Percentiles rank a stretch among this genome's conserved stretches.
Evolutionary conservation across 2,329 filamentous ascomycete genomes (phyloP).

Genomic region (Fusarium siculi): DNA sequence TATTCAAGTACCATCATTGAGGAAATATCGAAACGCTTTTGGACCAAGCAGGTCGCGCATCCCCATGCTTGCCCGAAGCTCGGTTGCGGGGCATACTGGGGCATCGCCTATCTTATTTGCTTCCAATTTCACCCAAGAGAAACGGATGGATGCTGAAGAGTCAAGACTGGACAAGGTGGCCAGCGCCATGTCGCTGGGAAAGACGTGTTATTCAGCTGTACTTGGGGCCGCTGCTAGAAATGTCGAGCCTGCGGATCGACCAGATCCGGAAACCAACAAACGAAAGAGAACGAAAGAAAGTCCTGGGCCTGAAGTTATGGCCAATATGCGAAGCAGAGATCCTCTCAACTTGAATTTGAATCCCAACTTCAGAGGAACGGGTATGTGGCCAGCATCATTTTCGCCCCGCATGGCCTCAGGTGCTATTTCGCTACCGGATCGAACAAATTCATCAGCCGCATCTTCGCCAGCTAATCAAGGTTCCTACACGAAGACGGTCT

Average conservation of each 20-base stretch:
- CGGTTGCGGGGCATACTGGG: slow-evolving; percentile 54
- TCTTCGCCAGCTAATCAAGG: slow-evolving; percentile 46
- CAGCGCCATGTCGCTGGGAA: slow-evolving; percentile 13
- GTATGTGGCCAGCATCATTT: slow-evolving; percentile 13
- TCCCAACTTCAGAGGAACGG: slow-evolving; percentile 1
- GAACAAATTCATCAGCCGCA: slow-evolving; percentile 47
- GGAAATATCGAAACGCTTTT: slow-evolving; percentile 47
- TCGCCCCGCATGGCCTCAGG: slow-evolving; percentile 14
- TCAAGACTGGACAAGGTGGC: slow-evolving; percentile 9
- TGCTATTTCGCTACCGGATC: slow-evolving; percentile 45
- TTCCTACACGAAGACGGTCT: slow-evolving; percentile 35
- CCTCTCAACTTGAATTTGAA: slow-evolving; percentile 5
- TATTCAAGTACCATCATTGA: slow-evolving; percentile 51
- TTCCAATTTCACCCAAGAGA: slow-evolving; percentile 1
- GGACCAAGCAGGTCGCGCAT: slow-evolving; percentile 52
- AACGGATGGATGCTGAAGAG: slow-evolving; percentile 7
- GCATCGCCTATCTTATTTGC: slow-evolving; percentile 51
- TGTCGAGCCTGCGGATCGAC: slow-evolving; percentile 24
- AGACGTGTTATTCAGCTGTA: slow-evolving; percentile 48
- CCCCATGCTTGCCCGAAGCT: slow-evolving; percentile 60
- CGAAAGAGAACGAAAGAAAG: slow-evolving; percentile 47
- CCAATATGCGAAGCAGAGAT: neutral
- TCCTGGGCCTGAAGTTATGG: slow-evolving; percentile 35
- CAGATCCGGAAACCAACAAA: slow-evolving; percentile 44
- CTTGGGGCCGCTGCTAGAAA: slow-evolving; percentile 50